These are phyloP conservation scores for Diphasiastrum complanatum DNA, from an alignment of 83 land plant genomes.

Conservation along the genomic window DNA sequence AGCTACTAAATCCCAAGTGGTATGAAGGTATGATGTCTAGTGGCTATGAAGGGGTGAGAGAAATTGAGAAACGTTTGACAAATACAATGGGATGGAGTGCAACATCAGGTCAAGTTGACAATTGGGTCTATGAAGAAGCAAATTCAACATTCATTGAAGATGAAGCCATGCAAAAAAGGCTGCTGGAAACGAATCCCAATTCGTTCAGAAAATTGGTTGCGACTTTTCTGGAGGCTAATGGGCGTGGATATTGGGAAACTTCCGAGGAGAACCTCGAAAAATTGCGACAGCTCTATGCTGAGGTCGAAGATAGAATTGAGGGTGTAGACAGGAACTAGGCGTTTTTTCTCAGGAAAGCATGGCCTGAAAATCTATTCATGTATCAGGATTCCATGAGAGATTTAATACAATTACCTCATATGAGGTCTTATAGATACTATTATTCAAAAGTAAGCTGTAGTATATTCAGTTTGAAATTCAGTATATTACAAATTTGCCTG, in stretches of 20 bases:
- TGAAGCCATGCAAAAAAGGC: constrained; percentile 88
- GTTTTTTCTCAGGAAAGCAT: too few relatives aligned
- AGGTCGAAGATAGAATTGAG: constrained; percentile 97
- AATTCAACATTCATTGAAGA: constrained; percentile 92
- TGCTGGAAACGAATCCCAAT: constrained; percentile 91
- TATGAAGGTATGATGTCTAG: constrained; percentile 96
- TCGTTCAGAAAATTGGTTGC: constrained; percentile 96
- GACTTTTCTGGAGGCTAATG: constrained; percentile 97
- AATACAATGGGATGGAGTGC: constrained; percentile 99
- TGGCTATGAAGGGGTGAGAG: constrained; percentile 98
- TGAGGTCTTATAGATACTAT: too few relatives aligned
- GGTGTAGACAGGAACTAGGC: constrained; percentile 61
- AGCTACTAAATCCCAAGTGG: constrained; percentile 99
- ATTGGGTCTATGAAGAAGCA: constrained; percentile 99
- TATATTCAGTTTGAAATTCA: too few relatives aligned
- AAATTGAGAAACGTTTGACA: constrained; percentile 96
- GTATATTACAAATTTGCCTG: too few relatives aligned
- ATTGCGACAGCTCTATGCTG: constrained; percentile 83
- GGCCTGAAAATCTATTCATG: too few relatives aligned
- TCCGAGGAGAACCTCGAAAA: constrained; percentile 85
- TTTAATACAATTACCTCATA: too few relatives aligned
- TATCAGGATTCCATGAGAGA: too few relatives aligned
- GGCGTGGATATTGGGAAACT: constrained; percentile 99
- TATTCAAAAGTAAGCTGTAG: too few relatives aligned
- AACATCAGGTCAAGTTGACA: constrained; percentile 97